Conservation (phyloP, 768 basidiomycete genomes). For the Mycena maculata region DNA sequence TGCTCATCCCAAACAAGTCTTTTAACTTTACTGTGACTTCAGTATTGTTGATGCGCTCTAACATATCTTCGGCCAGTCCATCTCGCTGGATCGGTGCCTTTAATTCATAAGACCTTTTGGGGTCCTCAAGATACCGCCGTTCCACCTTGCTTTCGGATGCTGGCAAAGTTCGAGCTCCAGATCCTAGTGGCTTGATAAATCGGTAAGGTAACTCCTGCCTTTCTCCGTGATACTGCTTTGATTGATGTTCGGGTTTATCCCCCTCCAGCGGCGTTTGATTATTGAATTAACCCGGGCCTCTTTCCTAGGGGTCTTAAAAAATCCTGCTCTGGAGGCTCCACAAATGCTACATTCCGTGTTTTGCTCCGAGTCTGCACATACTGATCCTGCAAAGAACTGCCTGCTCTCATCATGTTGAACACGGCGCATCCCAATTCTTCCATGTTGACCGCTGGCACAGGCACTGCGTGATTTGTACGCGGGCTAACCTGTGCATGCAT, state of each 20-base stretch:
- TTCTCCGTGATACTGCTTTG: too few relatives aligned
- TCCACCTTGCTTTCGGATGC: neutral
- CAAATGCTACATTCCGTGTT: neutral
- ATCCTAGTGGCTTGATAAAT: neutral
- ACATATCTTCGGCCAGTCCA: neutral
- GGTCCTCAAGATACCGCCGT: neutral
- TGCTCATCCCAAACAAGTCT: constrained; percentile 6
- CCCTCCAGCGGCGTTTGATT: constrained; percentile 17
- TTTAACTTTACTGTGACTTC: constrained; percentile 11
- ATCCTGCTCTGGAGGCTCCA: constrained; percentile 15
- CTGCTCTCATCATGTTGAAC: constrained; percentile 3
- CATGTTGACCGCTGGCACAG: neutral
- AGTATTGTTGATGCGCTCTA: constrained; percentile 17
- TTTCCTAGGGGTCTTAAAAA: constrained; percentile 20
- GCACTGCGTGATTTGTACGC: neutral
- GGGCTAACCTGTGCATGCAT: neutral
- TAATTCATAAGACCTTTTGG: constrained; percentile 11
- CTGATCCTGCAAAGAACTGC: neutral
- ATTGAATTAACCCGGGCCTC: constrained; percentile 3
- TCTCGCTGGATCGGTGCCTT: constrained; percentile 21
- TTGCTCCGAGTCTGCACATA: constrained; percentile 12
- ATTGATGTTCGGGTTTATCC: neutral
- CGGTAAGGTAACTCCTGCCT: constrained; percentile 8
- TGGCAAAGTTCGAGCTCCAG: constrained; percentile 25
- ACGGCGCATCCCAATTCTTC: constrained; percentile 20